These are phyloP conservation scores for Pseudognaphalium luteoalbum DNA, from an alignment of 129 eudicot genomes.

Conservation along the genomic window DNA sequence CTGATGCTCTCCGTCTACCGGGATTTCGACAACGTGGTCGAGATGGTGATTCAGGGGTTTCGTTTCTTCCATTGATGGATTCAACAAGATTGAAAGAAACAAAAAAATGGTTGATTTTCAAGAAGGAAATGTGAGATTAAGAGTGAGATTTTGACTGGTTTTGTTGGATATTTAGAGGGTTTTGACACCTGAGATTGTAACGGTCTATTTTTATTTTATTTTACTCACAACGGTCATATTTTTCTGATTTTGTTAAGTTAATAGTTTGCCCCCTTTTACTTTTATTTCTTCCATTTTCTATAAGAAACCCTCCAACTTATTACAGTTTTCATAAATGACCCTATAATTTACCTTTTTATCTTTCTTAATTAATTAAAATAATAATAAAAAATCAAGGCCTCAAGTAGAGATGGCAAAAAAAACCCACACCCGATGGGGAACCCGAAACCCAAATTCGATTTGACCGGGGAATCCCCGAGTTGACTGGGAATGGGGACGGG, in stretches of 20 bases:
- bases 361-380: no score
- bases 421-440: no score
- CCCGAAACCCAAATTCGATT: no score
- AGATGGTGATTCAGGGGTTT: slow-evolving; percentile 36
- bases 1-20: slow-evolving; percentile 55
- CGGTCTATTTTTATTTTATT: slow-evolving; percentile 4
- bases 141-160: background rate
- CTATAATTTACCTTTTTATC: no score
- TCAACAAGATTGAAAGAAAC: background rate
- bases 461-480: no score
- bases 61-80: slow-evolving; percentile 49
- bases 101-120: background rate
- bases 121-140: slow-evolving; percentile 3
- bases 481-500: no score
- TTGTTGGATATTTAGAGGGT: slow-evolving; percentile 35
- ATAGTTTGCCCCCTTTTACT: background rate
- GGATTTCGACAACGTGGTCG: slow-evolving; percentile 62
- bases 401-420: no score
- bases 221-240: slow-evolving; percentile 29
- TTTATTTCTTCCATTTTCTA: no score
- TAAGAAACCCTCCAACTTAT: background rate
- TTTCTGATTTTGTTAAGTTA: background rate
- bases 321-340: background rate
- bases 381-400: background rate
- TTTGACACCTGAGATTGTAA: slow-evolving; percentile 25